A percentile compares a stretch with the other conserved stretches of the same genome.
Evolutionary conservation across 2,329 filamentous ascomycete genomes (phyloP).

Genomic region (Claviceps sp.): DNA sequence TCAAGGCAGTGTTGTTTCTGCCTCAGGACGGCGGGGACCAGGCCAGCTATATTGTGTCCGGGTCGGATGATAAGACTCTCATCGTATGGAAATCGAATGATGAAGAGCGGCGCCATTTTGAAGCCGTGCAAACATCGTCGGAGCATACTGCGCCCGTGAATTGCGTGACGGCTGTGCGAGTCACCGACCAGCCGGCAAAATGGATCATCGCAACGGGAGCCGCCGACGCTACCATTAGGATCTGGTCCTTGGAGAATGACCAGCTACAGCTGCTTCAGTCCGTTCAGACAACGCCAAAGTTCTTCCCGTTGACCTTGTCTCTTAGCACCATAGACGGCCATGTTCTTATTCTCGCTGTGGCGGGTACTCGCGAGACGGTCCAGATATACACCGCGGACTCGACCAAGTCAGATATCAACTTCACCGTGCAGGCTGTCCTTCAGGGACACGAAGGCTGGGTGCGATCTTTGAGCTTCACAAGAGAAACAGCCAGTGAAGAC

Average conservation of each 20-base stretch:
- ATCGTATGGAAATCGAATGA: conserved; percentile 49
- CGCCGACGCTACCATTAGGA: conserved; percentile 58
- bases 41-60: conserved; percentile 54
- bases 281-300: conserved; percentile 61
- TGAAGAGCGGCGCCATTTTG: conserved; percentile 14
- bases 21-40: conserved; percentile 31
- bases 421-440: conserved; percentile 62
- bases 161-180: conserved; percentile 37
- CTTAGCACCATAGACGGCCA: conserved; percentile 44
- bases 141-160: conserved; percentile 70
- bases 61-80: conserved; percentile 67
- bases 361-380: conserved; percentile 69
- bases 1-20: conserved; percentile 76
- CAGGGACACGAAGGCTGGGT: conserved; percentile 93
- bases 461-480: conserved; percentile 65
- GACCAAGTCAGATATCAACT: conserved; percentile 29
- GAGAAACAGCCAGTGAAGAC: conserved; percentile 37
- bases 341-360: conserved; percentile 61
- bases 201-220: conserved; percentile 62
- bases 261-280: conserved; percentile 48
- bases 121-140: conserved; percentile 37
- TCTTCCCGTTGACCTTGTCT: conserved; percentile 69
- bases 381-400: conserved; percentile 59
- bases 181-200: conserved; percentile 14
- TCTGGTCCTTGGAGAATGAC: conserved; percentile 53